These are phyloP conservation scores for Globisporangium sylvaticum DNA, from an alignment of 352 stramenopile genomes.

Conservation along the genomic window DNA sequence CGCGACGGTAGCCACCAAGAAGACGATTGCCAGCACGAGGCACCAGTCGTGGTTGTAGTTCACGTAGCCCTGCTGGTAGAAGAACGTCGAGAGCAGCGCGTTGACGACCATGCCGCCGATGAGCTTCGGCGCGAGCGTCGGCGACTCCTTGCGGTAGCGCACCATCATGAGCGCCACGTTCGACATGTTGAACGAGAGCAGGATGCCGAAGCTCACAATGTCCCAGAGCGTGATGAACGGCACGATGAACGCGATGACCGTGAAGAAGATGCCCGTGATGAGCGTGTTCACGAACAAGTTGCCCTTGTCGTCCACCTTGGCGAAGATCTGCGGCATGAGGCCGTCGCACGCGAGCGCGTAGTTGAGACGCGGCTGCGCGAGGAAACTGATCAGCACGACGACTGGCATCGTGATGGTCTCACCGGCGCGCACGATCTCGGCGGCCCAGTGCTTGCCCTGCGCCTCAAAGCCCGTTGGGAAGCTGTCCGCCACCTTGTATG, in stretches of 20 bases:
- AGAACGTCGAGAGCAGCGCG: constrained; percentile 42
- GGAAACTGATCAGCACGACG: constrained; percentile 91
- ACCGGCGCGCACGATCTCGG: constrained; percentile 45
- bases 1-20: constrained; percentile 34
- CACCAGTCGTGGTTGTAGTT: constrained; percentile 33
- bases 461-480: constrained; percentile 46
- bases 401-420: constrained; percentile 88
- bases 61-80: constrained; percentile 70
- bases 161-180: constrained; percentile 75
- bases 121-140: constrained; percentile 34
- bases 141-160: constrained; percentile 59
- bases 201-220: constrained; percentile 85
- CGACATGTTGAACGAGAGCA: constrained; percentile 87
- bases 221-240: constrained; percentile 83
- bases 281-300: constrained; percentile 81
- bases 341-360: constrained; percentile 92
- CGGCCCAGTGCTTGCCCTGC: constrained; percentile 37
- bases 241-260: constrained; percentile 60
- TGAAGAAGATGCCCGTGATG: constrained; percentile 62
- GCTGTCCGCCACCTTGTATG: constrained; percentile 14
- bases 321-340: constrained; percentile 90
- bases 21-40: constrained; percentile 43
- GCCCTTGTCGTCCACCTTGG: constrained; percentile 73
- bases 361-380: constrained; percentile 91
- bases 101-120: constrained; percentile 38